A percentile compares a stretch with the other conserved stretches of the same genome.
These are phyloP conservation scores for Platismatia glauca DNA, from an alignment of 495 filamentous ascomycete genomes.

Conservation along the genomic window DNA sequence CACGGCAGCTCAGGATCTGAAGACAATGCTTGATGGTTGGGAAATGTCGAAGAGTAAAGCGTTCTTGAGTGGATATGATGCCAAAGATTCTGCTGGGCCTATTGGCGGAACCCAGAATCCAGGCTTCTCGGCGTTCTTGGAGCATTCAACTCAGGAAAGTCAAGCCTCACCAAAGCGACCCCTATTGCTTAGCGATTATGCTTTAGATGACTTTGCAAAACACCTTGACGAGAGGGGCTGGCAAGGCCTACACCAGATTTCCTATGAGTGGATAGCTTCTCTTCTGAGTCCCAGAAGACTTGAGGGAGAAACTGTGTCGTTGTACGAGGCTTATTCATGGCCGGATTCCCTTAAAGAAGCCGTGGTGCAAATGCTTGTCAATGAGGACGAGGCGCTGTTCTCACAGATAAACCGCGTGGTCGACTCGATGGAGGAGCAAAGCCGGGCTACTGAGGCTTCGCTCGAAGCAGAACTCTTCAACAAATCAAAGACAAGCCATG, in stretches of 20 bases:
- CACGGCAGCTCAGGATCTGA: conserved; percentile 43
- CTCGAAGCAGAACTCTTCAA: conserved; percentile 21
- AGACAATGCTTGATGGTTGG: conserved; percentile 47
- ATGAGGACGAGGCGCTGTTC: conserved; percentile 61
- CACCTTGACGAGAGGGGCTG: conserved; percentile 42
- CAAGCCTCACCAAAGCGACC: conserved; percentile 43
- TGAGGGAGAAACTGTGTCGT: conserved; percentile 14
- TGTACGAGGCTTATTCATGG: conserved; percentile 62
- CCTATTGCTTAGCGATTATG: conserved; percentile 46
- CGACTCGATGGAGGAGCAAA: conserved; percentile 27
- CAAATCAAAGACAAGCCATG: conserved; percentile 14
- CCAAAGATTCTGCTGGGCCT: conserved; percentile 40
- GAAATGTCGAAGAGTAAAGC: conserved; percentile 50
- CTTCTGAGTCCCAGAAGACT: conserved; percentile 35
- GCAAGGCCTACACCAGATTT: conserved; percentile 52
- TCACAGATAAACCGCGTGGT: conserved; percentile 41
- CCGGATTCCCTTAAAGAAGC: conserved; percentile 60
- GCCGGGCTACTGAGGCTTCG: background rate
- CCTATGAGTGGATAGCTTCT: conserved; percentile 55
- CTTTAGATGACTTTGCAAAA: conserved; percentile 47
- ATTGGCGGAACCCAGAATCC: conserved; percentile 44
- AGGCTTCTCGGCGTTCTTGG: conserved; percentile 66
- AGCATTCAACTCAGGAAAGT: conserved; percentile 59
- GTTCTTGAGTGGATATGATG: conserved; percentile 46
- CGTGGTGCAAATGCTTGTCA: conserved; percentile 57